Conservation (phyloP, 78 protist species). For the Paulinella micropora region DNA sequence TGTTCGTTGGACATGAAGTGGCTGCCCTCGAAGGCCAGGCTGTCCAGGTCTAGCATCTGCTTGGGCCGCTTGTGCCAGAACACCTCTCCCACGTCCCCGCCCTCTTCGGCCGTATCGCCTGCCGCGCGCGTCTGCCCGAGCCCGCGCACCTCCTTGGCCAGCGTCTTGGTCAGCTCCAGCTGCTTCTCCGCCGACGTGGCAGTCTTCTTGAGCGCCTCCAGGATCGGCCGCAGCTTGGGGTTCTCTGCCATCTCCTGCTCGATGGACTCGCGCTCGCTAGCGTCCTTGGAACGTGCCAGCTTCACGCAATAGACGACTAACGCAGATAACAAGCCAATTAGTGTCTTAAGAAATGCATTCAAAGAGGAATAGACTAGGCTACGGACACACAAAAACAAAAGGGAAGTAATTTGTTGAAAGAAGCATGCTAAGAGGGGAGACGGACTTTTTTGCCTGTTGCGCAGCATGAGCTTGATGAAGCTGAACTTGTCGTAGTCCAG, state of each 20-base stretch:
- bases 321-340: not conserved
- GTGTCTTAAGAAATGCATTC: not conserved
- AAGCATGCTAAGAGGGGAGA: slow-evolving; percentile 56
- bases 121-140: not conserved
- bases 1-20: slow-evolving; percentile 66
- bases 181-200: not conserved
- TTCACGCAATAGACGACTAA: not conserved
- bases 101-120: not conserved
- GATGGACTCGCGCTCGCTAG: slow-evolving; percentile 42
- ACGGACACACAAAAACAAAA: too few relatives aligned
- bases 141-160: not conserved
- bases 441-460: slow-evolving; percentile 15
- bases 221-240: slow-evolving; percentile 25
- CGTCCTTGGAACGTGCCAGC: slow-evolving; percentile 20
- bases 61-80: not conserved
- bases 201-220: slow-evolving; percentile 21
- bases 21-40: slow-evolving; percentile 61
- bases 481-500: slow-evolving; percentile 65
- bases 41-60: slow-evolving; percentile 55
- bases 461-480: slow-evolving; percentile 43
- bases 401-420: slow-evolving; percentile 35
- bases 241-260: slow-evolving; percentile 48
- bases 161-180: not conserved
- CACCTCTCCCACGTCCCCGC: not conserved
- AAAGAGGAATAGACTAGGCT: not conserved